These are phyloP conservation scores for Pascua guehoae DNA, from an alignment of 1,284 basidiomycete genomes.

Conservation along the genomic window DNA sequence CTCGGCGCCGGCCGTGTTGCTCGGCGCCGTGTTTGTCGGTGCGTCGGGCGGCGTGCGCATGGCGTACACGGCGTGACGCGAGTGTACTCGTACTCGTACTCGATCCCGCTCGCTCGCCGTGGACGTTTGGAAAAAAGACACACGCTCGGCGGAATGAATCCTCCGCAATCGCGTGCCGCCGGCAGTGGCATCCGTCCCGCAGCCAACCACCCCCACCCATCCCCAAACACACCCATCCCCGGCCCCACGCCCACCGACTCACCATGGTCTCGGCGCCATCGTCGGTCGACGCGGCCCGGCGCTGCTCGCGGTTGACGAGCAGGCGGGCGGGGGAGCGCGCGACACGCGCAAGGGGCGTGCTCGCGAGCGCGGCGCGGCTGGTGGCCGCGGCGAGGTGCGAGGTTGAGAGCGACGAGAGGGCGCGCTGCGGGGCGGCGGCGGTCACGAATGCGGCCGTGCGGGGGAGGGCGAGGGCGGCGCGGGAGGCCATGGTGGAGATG, in stretches of 20 bases:
- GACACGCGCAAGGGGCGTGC: slow-evolving; percentile 42
- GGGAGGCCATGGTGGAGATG: slow-evolving; percentile 58
- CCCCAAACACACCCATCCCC: too few relatives aligned
- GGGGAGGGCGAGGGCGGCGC: slow-evolving; percentile 60
- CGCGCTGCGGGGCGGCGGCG: slow-evolving; percentile 58
- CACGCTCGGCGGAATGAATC: not conserved
- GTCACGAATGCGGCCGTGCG: slow-evolving; percentile 32
- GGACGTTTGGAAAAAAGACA: too few relatives aligned
- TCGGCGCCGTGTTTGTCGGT: too few relatives aligned
- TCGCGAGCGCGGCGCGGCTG: slow-evolving; percentile 34
- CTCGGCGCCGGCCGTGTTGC: not conserved
- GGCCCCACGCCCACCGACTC: slow-evolving; percentile 15
- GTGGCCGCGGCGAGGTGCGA: slow-evolving; percentile 36
- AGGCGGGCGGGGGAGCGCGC: slow-evolving; percentile 27
- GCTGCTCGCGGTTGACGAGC: slow-evolving; percentile 28
- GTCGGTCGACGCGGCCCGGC: slow-evolving; percentile 36
- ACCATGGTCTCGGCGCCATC: slow-evolving; percentile 43
- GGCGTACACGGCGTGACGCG: too few relatives aligned
- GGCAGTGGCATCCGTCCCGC: not conserved
- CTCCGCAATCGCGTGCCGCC: slow-evolving; percentile 9
- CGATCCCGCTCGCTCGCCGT: too few relatives aligned
- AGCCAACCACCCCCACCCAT: not conserved
- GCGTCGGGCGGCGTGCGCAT: too few relatives aligned
- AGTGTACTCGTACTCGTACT: too few relatives aligned
- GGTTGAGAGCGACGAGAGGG: slow-evolving; percentile 56